phyloP scores from a whole-genome alignment of 2,329 filamentous ascomycete species.

The Rutstroemia sp. region DNA sequence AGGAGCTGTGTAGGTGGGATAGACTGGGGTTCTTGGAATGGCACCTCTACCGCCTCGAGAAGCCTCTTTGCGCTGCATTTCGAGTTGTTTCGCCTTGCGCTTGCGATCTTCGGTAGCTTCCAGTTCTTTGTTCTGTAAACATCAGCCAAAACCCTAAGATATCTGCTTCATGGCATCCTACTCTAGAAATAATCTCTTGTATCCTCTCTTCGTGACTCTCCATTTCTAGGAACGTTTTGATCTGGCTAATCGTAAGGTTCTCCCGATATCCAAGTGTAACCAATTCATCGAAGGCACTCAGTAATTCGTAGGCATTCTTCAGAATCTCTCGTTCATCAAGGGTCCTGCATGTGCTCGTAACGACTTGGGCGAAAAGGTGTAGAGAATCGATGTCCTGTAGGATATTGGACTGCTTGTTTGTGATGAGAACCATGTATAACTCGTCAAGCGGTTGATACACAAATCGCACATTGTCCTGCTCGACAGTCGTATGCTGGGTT shows the following conservation, averaged over 20 bases:
- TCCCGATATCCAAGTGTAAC: constrained; percentile 94
- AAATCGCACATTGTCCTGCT: constrained; percentile 99
- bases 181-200: constrained; percentile 91
- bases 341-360: constrained; percentile 91
- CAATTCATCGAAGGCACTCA: constrained; percentile 95
- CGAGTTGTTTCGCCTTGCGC: constrained; percentile 95
- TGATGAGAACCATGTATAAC: constrained; percentile 99
- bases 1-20: constrained; percentile 83
- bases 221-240: constrained; percentile 99
- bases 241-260: constrained; percentile 92
- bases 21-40: constrained; percentile 69
- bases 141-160: not conserved
- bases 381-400: constrained; percentile 98
- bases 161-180: constrained; percentile 35
- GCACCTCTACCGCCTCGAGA: constrained; percentile 63
- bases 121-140: constrained; percentile 83
- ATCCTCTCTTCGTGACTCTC: constrained; percentile 98
- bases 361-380: constrained; percentile 95
- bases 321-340: constrained; percentile 93
- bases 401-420: constrained; percentile 98
- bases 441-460: constrained; percentile 99
- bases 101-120: constrained; percentile 98
- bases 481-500: constrained; percentile 95
- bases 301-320: constrained; percentile 89
- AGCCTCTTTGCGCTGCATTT: constrained; percentile 97